Percentiles rank a stretch among this genome's conserved stretches.
Conservation (phyloP, 2,329 filamentous ascomycete genomes). For the Fusarium newnesense region DNA sequence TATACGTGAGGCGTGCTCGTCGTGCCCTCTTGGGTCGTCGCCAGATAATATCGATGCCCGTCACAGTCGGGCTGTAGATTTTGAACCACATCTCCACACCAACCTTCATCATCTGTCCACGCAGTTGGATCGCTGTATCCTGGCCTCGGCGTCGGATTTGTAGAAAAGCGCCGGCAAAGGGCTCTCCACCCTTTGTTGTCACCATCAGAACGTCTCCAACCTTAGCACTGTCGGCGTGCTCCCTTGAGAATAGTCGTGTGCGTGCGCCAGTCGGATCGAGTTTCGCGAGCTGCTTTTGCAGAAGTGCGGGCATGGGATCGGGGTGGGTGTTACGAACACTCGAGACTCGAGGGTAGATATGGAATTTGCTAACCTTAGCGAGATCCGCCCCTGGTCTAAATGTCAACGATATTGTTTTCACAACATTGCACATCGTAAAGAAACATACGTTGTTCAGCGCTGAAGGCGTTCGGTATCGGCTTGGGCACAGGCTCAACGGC, state of each 20-base stretch:
- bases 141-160: conserved; percentile 88
- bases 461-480: conserved; percentile 40
- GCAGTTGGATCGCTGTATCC: conserved; percentile 87
- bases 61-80: conserved; percentile 88
- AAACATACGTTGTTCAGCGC: conserved; percentile 50
- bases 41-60: conserved; percentile 94
- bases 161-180: conserved; percentile 89
- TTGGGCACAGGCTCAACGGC: conserved; percentile 29
- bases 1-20: conserved; percentile 88
- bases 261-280: conserved; percentile 90
- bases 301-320: conserved; percentile 75
- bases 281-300: conserved; percentile 72
- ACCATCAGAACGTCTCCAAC: conserved; percentile 93
- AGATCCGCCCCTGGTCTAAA: conserved; percentile 47
- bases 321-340: conserved; percentile 66
- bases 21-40: conserved; percentile 84
- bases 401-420: conserved; percentile 21
- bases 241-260: conserved; percentile 80
- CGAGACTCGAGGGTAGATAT: conserved; percentile 65
- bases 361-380: conserved; percentile 54
- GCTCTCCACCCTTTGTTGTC: conserved; percentile 81
- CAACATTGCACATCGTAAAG: background rate
- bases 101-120: conserved; percentile 86
- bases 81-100: conserved; percentile 99
- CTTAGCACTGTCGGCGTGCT: conserved; percentile 81